Base-by-base conservation (phyloP, 371 early-diverging fungal genomes). In the Phascolomyces articulosus region DNA sequence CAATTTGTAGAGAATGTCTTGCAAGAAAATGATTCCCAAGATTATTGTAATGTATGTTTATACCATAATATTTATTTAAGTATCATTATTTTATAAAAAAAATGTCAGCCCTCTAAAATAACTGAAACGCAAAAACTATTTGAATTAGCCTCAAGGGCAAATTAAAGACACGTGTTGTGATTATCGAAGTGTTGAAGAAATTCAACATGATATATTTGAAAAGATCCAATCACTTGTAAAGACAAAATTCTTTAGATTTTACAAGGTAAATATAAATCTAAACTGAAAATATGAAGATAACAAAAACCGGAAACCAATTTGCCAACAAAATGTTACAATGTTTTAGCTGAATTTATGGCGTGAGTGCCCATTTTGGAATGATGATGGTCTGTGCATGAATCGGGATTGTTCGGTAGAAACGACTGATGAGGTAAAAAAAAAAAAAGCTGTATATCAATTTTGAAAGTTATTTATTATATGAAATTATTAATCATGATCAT, bases 291-390 rank as follows among this genome's bases (percentile, higher is more conserved):
- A 28, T 38, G 23, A n/a, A n/a, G n/a, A n/a, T n/a, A n/a, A n/a
- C n/a, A n/a, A n/a, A n/a, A n/a, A n/a, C n/a, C n/a, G n/a, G n/a
- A n/a, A n/a, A n/a, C n/a, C n/a, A n/a, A n/a, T n/a, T n/a, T n/a
- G n/a, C n/a, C n/a, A n/a, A n/a, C n/a, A n/a, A n/a, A n/a, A n/a
- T n/a, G n/a, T n/a, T n/a, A n/a, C n/a, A n/a, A n/a, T n/a, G n/a
- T n/a, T n/a, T n/a, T n/a, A n/a, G 93, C 85, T 96, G 28, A 91
- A 97, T 71, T 75, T 98, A 48, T 90, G 91, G 82, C 93, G 92
- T 72, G 91, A 91, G 28, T 98, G 98, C 71, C 92, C 91, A 9
- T 96, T 96, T 73, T 98, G 98, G 98, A 73, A 80, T 24, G 92
- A 91, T 28, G 88, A 93, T 59, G 88, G 87, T 11, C 76, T 91